phyloP scores from a whole-genome alignment of 208 protist genomes.

The Leptomonas pyrrhocoris region DNA sequence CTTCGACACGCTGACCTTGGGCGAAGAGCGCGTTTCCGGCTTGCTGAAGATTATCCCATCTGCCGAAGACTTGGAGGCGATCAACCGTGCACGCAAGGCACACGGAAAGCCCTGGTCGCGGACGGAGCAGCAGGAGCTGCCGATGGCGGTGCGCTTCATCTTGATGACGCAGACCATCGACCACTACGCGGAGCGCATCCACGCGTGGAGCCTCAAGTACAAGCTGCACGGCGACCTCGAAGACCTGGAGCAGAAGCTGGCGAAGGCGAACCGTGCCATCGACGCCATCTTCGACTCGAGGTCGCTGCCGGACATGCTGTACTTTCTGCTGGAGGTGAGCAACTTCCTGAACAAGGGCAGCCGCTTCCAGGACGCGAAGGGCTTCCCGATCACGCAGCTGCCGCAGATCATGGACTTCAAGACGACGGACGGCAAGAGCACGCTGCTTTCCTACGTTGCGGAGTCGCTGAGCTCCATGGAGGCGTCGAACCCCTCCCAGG shows the following conservation, averaged over 20 bases:
- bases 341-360: constrained; percentile 86
- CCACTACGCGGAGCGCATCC: constrained; percentile 68
- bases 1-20: constrained; percentile 79
- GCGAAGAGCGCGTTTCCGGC: constrained; percentile 63
- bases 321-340: constrained; percentile 61
- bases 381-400: constrained; percentile 78
- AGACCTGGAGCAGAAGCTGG: constrained; percentile 63
- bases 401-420: constrained; percentile 68
- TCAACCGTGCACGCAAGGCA: constrained; percentile 44
- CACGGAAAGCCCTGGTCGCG: constrained; percentile 47
- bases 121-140: constrained; percentile 54
- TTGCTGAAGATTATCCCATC: constrained; percentile 74
- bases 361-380: constrained; percentile 68
- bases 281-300: constrained; percentile 47
- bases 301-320: constrained; percentile 61
- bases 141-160: constrained; percentile 66
- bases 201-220: constrained; percentile 74
- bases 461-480: constrained; percentile 31
- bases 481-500: constrained; percentile 28
- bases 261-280: constrained; percentile 38
- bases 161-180: constrained; percentile 77
- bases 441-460: constrained; percentile 62
- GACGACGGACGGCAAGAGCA: constrained; percentile 67
- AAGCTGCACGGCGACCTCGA: constrained; percentile 54
- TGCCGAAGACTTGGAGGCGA: constrained; percentile 55